These are phyloP conservation scores for Closterium sp. DNA, from an alignment of 139 green algal genomes.

Conservation along the genomic window DNA sequence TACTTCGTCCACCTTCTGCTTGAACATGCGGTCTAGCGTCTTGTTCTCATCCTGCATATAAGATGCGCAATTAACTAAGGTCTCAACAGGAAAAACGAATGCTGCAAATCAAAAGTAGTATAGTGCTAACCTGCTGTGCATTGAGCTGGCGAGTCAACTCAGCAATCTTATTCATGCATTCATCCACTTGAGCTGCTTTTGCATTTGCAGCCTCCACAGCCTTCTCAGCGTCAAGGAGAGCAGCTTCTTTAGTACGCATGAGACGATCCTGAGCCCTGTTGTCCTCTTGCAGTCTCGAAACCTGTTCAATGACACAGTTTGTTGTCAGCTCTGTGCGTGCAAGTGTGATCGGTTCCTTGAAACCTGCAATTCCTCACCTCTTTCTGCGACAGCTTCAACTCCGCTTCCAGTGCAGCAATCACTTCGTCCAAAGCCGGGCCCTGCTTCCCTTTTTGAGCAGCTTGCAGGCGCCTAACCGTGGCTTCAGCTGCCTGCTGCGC, in stretches of 20 bases:
- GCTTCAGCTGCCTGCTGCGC: conserved; percentile 34
- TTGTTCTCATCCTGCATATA: conserved; percentile 45
- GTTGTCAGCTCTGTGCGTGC: neutral
- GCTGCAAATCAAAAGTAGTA: neutral
- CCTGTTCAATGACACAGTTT: neutral
- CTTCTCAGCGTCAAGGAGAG: conserved; percentile 40
- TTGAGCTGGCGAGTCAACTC: conserved; percentile 36
- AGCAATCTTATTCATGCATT: conserved; percentile 25
- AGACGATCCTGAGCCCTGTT: conserved; percentile 36
- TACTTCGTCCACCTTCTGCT: conserved; percentile 48
- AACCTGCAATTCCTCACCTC: conserved; percentile 8
- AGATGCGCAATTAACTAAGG: neutral
- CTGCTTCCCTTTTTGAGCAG: conserved; percentile 22
- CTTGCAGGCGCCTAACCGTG: conserved; percentile 22
- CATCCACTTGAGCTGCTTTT: conserved; percentile 12
- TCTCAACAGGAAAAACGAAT: neutral
- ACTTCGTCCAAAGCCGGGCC: neutral
- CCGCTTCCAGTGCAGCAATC: conserved; percentile 28
- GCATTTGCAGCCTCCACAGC: conserved; percentile 22
- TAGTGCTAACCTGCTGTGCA: neutral
- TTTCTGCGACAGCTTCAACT: conserved; percentile 37
- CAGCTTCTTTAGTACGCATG: conserved; percentile 41
- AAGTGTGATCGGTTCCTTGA: neutral
- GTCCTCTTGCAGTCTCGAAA: conserved; percentile 34
- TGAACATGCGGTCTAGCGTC: conserved; percentile 36